These are phyloP conservation scores for Bromus sterilis DNA, from an alignment of 176 grass and related monocot species.

Conservation along the genomic window DNA sequence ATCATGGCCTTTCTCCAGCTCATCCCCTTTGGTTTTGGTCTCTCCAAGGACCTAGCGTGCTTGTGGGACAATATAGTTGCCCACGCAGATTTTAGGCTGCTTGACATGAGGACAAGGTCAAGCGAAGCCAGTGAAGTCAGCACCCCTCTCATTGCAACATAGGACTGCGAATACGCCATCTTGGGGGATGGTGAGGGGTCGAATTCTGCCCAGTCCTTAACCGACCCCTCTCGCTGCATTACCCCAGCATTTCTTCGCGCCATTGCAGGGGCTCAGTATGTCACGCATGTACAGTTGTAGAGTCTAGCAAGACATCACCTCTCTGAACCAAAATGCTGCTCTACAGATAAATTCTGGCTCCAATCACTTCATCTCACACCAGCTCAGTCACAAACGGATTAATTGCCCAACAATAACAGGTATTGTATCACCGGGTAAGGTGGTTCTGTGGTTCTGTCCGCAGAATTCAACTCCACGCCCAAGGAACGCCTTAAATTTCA, in stretches of 20 bases:
- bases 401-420: constrained; percentile 1
- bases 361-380: not conserved
- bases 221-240: constrained; percentile 69
- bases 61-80: constrained; percentile 51
- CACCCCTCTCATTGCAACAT: constrained; percentile 61
- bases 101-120: constrained; percentile 39
- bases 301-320: not conserved
- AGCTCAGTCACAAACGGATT: not conserved
- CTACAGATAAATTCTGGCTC: not conserved
- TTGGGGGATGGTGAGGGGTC: constrained; percentile 72
- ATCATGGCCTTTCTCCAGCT: constrained; percentile 58
- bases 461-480: not conserved
- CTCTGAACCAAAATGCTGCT: not conserved
- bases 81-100: constrained; percentile 48
- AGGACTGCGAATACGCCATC: constrained; percentile 68
- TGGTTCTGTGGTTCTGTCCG: not conserved
- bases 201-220: constrained; percentile 58
- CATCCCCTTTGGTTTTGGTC: constrained; percentile 55
- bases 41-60: constrained; percentile 51
- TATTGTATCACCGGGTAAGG: not conserved
- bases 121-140: constrained; percentile 45
- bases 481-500: constrained; percentile 5
- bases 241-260: constrained; percentile 63
- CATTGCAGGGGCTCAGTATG: constrained; percentile 39
- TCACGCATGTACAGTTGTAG: constrained; percentile 31